Percentiles rank a stretch among this genome's conserved stretches.
Evolutionary conservation across 257 asterid genomes (phyloP).

Genomic region (Leptodermis oblonga): DNA sequence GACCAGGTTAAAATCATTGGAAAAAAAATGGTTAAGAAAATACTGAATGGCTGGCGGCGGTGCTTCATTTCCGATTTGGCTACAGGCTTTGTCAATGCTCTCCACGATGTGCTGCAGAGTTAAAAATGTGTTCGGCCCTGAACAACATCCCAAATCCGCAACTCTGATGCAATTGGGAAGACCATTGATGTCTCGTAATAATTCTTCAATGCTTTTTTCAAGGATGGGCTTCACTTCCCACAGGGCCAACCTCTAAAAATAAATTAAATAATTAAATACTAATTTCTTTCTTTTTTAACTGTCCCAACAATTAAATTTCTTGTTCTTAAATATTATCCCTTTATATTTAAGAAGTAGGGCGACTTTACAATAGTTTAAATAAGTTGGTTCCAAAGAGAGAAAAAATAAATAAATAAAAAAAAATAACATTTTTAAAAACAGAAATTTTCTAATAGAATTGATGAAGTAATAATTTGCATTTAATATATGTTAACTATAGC

Average conservation of each 20-base stretch:
- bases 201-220: background rate
- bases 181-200: background rate
- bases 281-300: too few relatives aligned
- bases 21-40: slow-evolving; percentile 9
- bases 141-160: slow-evolving; percentile 20
- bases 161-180: background rate
- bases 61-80: background rate
- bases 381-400: too few relatives aligned
- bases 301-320: too few relatives aligned
- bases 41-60: background rate
- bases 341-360: too few relatives aligned
- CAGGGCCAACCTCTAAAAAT: background rate
- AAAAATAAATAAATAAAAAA: too few relatives aligned
- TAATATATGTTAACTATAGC: too few relatives aligned
- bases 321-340: too few relatives aligned
- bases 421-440: too few relatives aligned
- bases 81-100: background rate
- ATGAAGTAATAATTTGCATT: too few relatives aligned
- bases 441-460: too few relatives aligned
- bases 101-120: background rate
- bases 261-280: too few relatives aligned
- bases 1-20: slow-evolving; percentile 8
- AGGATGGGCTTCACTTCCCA: background rate
- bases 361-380: too few relatives aligned
- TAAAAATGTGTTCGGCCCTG: slow-evolving; percentile 18